Conservation (phyloP, 176 grass and related monocot genomes). For the Eragrostis nindensis region DNA sequence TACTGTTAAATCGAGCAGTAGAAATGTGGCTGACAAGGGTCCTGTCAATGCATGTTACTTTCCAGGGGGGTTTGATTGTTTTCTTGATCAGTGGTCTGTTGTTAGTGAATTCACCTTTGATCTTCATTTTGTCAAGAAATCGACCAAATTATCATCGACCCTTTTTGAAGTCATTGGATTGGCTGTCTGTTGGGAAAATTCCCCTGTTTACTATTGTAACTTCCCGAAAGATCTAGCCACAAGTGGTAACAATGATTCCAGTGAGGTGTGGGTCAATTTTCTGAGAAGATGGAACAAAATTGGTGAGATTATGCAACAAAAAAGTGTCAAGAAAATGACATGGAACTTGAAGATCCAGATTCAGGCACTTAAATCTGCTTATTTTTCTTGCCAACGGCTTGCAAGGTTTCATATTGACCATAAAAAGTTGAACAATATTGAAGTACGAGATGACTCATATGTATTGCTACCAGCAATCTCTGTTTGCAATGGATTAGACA, state of each 20-base stretch:
- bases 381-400: constrained; percentile 75
- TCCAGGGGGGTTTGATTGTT: constrained; percentile 78
- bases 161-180: constrained; percentile 85
- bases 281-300: constrained; percentile 76
- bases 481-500: constrained; percentile 75
- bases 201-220: constrained; percentile 82
- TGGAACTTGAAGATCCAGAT: constrained; percentile 95
- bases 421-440: constrained; percentile 62
- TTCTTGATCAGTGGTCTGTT: constrained; percentile 75
- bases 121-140: constrained; percentile 78
- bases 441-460: constrained; percentile 74
- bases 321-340: constrained; percentile 68
- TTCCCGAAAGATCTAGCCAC: constrained; percentile 77
- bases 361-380: constrained; percentile 83
- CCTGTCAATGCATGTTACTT: constrained; percentile 71
- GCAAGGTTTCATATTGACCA: constrained; percentile 53
- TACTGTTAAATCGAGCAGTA: constrained; percentile 21
- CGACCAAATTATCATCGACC: constrained; percentile 39
- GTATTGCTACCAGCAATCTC: constrained; percentile 62
- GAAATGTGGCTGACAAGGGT: constrained; percentile 55
- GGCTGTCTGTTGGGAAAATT: constrained; percentile 92
- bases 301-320: constrained; percentile 68
- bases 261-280: constrained; percentile 57
- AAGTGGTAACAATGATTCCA: constrained; percentile 42
- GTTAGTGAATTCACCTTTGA: constrained; percentile 84